These are phyloP conservation scores for Nelumbo lutea DNA, from an alignment of 164 flowering plant species.

Conservation along the genomic window DNA sequence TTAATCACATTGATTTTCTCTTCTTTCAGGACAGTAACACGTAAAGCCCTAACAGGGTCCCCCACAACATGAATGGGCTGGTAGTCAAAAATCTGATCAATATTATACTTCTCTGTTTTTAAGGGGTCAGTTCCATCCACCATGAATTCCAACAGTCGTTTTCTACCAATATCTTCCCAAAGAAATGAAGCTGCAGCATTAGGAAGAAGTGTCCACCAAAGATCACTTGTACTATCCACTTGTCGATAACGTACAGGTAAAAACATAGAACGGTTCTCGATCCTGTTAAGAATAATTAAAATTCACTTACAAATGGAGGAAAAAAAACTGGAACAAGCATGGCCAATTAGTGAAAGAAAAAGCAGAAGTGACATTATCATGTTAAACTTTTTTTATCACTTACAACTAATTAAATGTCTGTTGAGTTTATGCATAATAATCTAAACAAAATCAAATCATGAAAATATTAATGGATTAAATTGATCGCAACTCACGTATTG, in stretches of 20 bases:
- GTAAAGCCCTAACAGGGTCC: slow-evolving; percentile 57
- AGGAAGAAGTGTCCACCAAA: slow-evolving; percentile 78
- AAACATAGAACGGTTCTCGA: slow-evolving; percentile 85
- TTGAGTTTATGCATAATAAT: background rate
- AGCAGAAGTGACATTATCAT: no score
- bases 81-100: slow-evolving; percentile 82
- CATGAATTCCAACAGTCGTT: slow-evolving; percentile 61
- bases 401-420: background rate
- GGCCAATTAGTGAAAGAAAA: no score
- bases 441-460: background rate
- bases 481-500: no score
- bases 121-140: slow-evolving; percentile 62
- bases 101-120: slow-evolving; percentile 58
- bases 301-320: no score
- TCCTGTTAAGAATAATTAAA: slow-evolving; percentile 41
- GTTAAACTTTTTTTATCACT: background rate
- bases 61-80: slow-evolving; percentile 46
- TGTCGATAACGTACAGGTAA: slow-evolving; percentile 84
- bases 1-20: slow-evolving; percentile 71
- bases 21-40: slow-evolving; percentile 67
- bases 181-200: slow-evolving; percentile 76
- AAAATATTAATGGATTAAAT: background rate
- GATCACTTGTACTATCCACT: slow-evolving; percentile 64
- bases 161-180: slow-evolving; percentile 98
- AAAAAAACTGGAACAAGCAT: no score